A percentile compares a stretch with the other conserved stretches of the same genome.
Conservation (phyloP, 78 protist species). For the Goniomonas avonlea region DNA sequence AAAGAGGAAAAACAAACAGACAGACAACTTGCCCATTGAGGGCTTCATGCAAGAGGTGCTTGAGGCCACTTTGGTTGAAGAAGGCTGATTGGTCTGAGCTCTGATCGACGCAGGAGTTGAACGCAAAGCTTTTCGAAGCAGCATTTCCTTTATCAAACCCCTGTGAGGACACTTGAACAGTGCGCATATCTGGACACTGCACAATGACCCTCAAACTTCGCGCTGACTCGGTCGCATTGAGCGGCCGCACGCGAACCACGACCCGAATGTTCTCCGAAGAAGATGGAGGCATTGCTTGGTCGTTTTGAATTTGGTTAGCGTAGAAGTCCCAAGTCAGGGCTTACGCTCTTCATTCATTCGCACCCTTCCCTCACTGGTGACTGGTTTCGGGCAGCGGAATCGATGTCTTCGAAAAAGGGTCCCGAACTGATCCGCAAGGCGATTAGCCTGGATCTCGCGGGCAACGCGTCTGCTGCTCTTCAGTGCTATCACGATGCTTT, state of each 20-base stretch:
- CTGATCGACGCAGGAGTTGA: neutral
- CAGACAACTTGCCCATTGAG: slow-evolving; percentile 22
- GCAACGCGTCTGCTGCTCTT: no score
- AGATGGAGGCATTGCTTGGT: no score
- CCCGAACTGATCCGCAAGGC: no score
- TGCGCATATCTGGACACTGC: neutral
- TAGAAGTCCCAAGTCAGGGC: no score
- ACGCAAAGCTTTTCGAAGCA: neutral
- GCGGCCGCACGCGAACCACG: slow-evolving; percentile 33
- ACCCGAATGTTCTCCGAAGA: slow-evolving; percentile 30
- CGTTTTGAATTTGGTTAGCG: no score
- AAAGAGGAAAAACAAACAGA: neutral
- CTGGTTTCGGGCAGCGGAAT: no score
- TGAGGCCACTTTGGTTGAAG: neutral
- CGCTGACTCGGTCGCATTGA: neutral
- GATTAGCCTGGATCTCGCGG: no score
- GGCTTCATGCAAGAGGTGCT: neutral
- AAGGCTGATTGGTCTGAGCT: neutral
- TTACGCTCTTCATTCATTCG: no score
- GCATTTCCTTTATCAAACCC: neutral
- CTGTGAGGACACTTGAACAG: neutral
- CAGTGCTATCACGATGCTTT: no score
- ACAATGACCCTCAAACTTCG: slow-evolving; percentile 19
- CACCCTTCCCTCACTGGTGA: no score
- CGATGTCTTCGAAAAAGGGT: no score